Base-by-base conservation (phyloP, 2,329 filamentous ascomycete species). In the Monilinia fructigena region DNA sequence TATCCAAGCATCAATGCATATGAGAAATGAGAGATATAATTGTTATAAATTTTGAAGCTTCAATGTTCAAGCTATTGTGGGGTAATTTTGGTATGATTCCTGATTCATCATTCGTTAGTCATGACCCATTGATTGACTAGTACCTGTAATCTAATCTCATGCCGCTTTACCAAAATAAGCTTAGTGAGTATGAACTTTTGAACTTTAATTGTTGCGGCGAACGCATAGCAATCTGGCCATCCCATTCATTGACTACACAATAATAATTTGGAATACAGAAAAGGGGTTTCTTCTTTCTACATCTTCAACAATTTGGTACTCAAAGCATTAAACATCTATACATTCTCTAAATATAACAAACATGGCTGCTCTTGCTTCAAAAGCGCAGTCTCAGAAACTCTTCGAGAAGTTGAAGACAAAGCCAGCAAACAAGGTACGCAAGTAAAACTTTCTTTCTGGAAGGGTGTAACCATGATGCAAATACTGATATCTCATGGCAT, bases 341-440 rank as follows among this genome's bases (percentile, higher is more conserved):
- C n/a, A 55, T 55, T 23, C 12, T 52, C 14, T 31, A 42, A 47
- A 50, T 38, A 26, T 48, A 20, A 18, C 66, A 80, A 86, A 78
- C 67, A 89, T 89, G 86, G 85, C 82, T 78, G 71, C 70, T 40
- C 82, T 89, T 74, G 95, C 95, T 77, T 89, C 91, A 63, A 99
- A 98, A 84, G 87, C 92, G 78, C 88, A 98, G 83, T 97, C 94
- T 80, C 91, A 94, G 79, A 94, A 93, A 82, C 92, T 99, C 79
- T 99, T 99, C 81, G 91, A 96, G 83, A 97, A 97, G 83, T 82
- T 98, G 78, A 97, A 96, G 85, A 85, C 88, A 67, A 97, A 97
- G 83, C 87, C 89, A 68, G 92, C 93, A 69, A 99, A 99, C 83
- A 97, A 96, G 86, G 93, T 95, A 38, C 52, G 60, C 60, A 80